Base-by-base conservation (phyloP, 140 eudicot species). In the Ambrosia hybrid region DNA sequence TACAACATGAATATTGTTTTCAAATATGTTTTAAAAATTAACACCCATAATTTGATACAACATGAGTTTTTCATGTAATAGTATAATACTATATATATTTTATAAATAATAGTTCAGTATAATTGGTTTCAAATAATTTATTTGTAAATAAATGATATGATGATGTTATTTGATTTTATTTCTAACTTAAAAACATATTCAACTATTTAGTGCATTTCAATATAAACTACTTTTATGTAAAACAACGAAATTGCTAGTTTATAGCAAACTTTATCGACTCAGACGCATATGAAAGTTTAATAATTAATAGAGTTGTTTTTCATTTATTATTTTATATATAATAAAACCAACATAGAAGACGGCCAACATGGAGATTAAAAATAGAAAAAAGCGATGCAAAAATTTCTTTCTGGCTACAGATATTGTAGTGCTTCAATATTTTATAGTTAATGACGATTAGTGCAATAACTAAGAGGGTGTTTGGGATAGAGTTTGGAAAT, bases 391-490 rank as follows among this genome's bases (percentile, higher is more conserved):
- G 79, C 72, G 57, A 65, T 3, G 43, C n/a, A n/a, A n/a, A 74
- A 64, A 64, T 7, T 62, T 64, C 65, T 64, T 64, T 63, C 48
- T 71, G 66, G 65, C 66, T 33, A 43, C 55, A 34, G 65, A 74
- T 65, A 65, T 74, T 74, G 66, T 38, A 12, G 79, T 74, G 79
- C 73, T 74, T 52, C 17, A 65, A 64, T 53, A 52, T 36, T 64
- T 37, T 74, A 74, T 4, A 52, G 48, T 16, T 73, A 51, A 73
- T 73, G 53, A 43, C 34, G 65, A 15, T 73, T 63, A 46, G 52
- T 3, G 52, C 52, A 46, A 46, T 46, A 46, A 46, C n/a, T n/a
- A n/a, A n/a, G n/a, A n/a, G n/a, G n/a, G n/a, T n/a, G n/a, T n/a
- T n/a, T n/a, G n/a, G n/a, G n/a, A n/a, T n/a, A n/a, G n/a, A n/a